Base-by-base conservation (phyloP, 176 grass and related monocot genomes). In the Hyparrhenia diplandra region DNA sequence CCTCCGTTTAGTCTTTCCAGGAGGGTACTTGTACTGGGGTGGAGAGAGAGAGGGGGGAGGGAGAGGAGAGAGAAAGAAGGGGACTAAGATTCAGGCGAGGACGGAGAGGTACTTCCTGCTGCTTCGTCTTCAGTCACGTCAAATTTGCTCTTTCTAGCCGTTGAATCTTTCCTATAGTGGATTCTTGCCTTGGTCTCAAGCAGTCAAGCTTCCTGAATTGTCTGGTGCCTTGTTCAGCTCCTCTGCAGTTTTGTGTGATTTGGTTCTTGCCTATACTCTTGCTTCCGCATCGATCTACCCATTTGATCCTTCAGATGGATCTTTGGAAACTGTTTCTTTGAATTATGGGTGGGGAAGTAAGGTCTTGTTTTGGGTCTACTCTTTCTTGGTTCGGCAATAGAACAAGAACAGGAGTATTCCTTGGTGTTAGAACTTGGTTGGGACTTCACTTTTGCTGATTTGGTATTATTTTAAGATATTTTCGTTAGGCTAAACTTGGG, bases 51-150 rank as follows among this genome's bases (percentile, higher is more conserved):
- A 11, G 54, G 9, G 20, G 31, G 31, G 4, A 58, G 49, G 40
- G 36, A 71, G 67, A 63, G 40, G 69, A 64, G 39, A 64, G 28
- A 60, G 80, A 43, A 8, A 78, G 39, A 66, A 37, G 27, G 27
- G 43, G 34, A 59, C 34, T 70, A 36, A n/a, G 72, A 67, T 74
- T 75, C 63, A 29, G 24, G 24, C 57, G 71, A 39, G 43, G 31
- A 75, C 32, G 73, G 45, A 76, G 47, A 83, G 82, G 82, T 84
- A 76, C 63, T 59, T 29, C 13, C 62, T 76, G 58, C 35, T 76
- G 35, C 73, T 76, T 57, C 46, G 10, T 21, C 45, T 59, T 42
- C 16, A 28, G 25, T 10, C 37, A 61, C 66, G 51, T 82, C 23
- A 32, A 59, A 59, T 75, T 84, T 76, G 47, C 45, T 68, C 6